Percentiles rank a stretch among this genome's conserved stretches.
phyloP scores from a whole-genome alignment of 306 rosid genomes.

The Casuarina glauca region DNA sequence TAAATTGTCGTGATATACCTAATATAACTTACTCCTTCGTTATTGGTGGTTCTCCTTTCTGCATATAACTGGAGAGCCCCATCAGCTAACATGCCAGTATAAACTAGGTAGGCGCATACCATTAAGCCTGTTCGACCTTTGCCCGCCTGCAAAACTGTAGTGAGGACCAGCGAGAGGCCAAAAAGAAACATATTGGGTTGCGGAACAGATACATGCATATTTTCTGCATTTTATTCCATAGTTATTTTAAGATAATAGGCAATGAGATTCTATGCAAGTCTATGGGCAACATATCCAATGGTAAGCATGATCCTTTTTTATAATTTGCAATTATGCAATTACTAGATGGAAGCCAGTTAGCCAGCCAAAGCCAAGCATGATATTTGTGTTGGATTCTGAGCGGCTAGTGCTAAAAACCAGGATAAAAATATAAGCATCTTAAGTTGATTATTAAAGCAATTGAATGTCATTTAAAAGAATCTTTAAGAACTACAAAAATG shows the following conservation, averaged over 20 bases:
- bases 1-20: slow-evolving; percentile 51
- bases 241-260: slow-evolving; percentile 6
- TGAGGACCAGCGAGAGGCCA: slow-evolving; percentile 11
- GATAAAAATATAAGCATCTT: neutral
- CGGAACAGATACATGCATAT: neutral
- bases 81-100: slow-evolving; percentile 78
- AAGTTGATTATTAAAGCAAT: slow-evolving; percentile 2
- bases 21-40: slow-evolving; percentile 91
- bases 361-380: neutral
- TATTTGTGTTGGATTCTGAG: slow-evolving; percentile 1
- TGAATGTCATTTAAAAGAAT: neutral
- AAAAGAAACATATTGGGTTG: slow-evolving; percentile 7
- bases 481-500: neutral
- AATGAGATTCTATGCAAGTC: slow-evolving; percentile 5
- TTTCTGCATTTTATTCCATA: slow-evolving; percentile 10
- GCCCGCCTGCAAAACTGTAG: slow-evolving; percentile 74
- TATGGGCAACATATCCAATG: neutral
- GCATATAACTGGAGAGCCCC: slow-evolving; percentile 92
- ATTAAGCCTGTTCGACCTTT: slow-evolving; percentile 96
- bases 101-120: slow-evolving; percentile 79
- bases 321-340: neutral
- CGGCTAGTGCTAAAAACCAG: slow-evolving; percentile 16
- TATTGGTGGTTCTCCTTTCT: slow-evolving; percentile 82
- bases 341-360: neutral
- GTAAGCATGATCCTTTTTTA: neutral